Percentiles rank a stretch among this genome's conserved stretches.
phyloP scores from a whole-genome alignment of 192 early-diverging fungal genomes.

The Coemansia sp. region DNA sequence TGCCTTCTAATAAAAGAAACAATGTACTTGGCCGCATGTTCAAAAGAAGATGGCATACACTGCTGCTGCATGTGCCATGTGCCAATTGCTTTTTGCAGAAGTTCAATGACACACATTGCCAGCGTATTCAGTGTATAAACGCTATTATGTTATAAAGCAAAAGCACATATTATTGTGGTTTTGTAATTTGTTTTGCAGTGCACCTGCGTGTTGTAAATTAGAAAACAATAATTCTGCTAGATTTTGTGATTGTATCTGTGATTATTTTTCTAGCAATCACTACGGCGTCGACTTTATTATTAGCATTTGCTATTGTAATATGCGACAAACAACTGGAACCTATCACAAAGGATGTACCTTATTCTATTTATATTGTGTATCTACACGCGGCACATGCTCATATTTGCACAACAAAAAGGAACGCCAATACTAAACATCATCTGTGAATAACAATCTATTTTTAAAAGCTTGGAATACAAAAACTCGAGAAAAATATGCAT shows the following conservation, averaged over 20 bases:
- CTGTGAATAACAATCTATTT: slow-evolving; percentile 1
- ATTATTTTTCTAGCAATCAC: background rate
- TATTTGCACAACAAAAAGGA: background rate
- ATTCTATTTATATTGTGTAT: slow-evolving; percentile 17
- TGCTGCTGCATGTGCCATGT: slow-evolving; percentile 1
- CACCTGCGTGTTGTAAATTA: background rate
- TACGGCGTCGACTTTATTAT: background rate
- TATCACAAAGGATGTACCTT: background rate
- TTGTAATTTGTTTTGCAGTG: background rate
- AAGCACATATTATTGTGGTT: background rate
- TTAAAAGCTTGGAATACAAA: background rate
- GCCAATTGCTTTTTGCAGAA: slow-evolving; percentile 1
- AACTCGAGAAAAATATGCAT: background rate
- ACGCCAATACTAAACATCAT: background rate
- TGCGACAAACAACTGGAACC: background rate
- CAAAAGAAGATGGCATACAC: slow-evolving; percentile 1
- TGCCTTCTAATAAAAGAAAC: background rate
- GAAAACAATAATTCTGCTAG: slow-evolving; percentile 1
- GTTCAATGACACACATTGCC: background rate
- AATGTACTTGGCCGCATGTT: background rate
- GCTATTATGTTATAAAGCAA: background rate
- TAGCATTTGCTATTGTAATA: background rate
- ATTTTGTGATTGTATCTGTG: background rate
- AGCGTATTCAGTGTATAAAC: background rate
- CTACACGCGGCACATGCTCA: background rate